A percentile compares a stretch with the other conserved stretches of the same genome.
These are phyloP conservation scores for Cymbidium sinense DNA, from an alignment of 106 monocot species.

Conservation along the genomic window DNA sequence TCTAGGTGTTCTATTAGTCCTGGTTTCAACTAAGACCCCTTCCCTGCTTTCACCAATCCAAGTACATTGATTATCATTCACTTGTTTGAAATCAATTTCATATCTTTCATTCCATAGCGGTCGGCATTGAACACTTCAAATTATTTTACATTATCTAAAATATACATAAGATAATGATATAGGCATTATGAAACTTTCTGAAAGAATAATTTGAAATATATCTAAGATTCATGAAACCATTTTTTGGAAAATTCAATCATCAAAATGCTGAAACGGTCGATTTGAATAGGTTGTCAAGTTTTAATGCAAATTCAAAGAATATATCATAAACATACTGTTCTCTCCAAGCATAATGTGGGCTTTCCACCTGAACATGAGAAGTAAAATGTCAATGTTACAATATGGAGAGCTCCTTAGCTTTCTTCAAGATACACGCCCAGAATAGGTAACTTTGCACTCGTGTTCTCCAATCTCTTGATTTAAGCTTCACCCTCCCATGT, in stretches of 20 bases:
- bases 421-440: conserved; percentile 70
- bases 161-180: neutral
- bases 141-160: neutral
- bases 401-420: conserved; percentile 71
- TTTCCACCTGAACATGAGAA: conserved; percentile 83
- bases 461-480: conserved; percentile 72
- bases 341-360: conserved; percentile 69
- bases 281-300: neutral
- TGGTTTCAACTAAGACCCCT: too few species aligned
- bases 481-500: conserved; percentile 87
- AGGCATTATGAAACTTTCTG: neutral
- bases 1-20: too few species aligned
- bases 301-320: neutral
- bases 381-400: conserved; percentile 63
- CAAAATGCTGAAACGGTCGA: neutral
- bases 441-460: conserved; percentile 58
- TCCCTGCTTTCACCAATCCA: neutral
- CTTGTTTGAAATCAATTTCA: neutral
- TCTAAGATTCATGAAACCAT: neutral
- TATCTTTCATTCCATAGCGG: neutral
- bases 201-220: neutral
- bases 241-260: neutral
- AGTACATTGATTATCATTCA: neutral
- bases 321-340: conserved; percentile 22
- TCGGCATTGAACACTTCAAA: neutral